A percentile compares a stretch with the other conserved stretches of the same genome.
Conservation (phyloP, 768 basidiomycete species). For the Rhodocollybia butyracea region DNA sequence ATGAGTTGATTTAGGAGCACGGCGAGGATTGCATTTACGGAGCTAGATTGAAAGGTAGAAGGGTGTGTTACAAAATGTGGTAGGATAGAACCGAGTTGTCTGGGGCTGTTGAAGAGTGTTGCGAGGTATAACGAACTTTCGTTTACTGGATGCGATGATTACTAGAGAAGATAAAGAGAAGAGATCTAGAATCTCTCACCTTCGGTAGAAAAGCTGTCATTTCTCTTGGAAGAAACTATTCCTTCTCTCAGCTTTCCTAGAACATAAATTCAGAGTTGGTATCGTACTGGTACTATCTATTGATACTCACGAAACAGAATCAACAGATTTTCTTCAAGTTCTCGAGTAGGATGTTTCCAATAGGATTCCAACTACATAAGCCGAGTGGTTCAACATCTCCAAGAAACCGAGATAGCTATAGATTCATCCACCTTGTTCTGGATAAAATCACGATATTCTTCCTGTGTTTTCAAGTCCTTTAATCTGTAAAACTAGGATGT, state of each 20-base stretch:
- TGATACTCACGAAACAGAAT: conserved; percentile 67
- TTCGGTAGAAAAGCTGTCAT: conserved; percentile 63
- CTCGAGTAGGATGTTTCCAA: conserved; percentile 37
- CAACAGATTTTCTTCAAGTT: conserved; percentile 64
- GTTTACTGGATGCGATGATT: conserved; percentile 47
- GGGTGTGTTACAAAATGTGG: conserved; percentile 54
- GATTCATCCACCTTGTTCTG: conserved; percentile 54
- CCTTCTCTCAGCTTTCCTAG: conserved; percentile 79
- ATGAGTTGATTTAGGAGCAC: conserved; percentile 59
- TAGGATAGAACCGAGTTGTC: conserved; percentile 61
- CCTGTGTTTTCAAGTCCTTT: conserved; percentile 53
- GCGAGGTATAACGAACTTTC: conserved; percentile 71
- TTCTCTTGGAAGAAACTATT: conserved; percentile 54
- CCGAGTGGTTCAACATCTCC: neutral
- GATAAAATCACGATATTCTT: conserved; percentile 65
- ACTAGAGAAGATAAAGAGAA: neutral
- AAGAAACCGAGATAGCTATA: neutral
- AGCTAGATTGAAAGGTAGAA: conserved; percentile 25
- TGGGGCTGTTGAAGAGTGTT: conserved; percentile 55
- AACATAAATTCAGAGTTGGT: no score
- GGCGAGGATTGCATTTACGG: conserved; percentile 36
- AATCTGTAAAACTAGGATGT: conserved; percentile 44
- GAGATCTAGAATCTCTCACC: conserved; percentile 34
- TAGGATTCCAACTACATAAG: conserved; percentile 44
- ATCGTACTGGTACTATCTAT: no score